Percentiles rank a stretch among this genome's conserved stretches.
phyloP scores from a whole-genome alignment of 2,329 filamentous ascomycete genomes.

The Ilyonectria robusta region DNA sequence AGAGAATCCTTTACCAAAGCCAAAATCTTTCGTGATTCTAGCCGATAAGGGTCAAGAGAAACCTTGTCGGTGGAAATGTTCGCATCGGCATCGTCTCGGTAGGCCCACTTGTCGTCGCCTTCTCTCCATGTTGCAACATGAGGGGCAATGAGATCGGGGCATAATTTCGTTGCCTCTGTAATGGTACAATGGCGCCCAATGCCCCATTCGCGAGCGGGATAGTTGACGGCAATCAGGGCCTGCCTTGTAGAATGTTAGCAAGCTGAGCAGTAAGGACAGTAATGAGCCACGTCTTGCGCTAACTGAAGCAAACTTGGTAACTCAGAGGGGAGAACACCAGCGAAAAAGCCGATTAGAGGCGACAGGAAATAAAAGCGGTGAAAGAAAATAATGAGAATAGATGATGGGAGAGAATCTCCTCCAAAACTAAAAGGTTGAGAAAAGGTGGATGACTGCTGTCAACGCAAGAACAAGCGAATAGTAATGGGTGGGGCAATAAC shows the following conservation, averaged over 20 bases:
- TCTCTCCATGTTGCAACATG: slow-evolving; percentile 97
- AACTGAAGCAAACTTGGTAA: neutral
- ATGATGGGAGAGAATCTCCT: neutral
- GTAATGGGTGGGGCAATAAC: neutral
- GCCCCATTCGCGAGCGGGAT: slow-evolving; percentile 86
- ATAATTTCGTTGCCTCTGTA: slow-evolving; percentile 87
- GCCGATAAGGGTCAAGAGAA: slow-evolving; percentile 90
- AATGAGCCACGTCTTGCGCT: neutral
- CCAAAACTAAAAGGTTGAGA: neutral
- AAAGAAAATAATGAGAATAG: neutral
- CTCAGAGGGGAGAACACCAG: neutral
- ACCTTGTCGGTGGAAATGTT: slow-evolving; percentile 93
- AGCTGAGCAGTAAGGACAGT: neutral
- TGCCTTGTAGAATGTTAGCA: slow-evolving; percentile 68
- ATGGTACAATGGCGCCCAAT: slow-evolving; percentile 85
- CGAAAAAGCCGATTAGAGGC: too few relatives aligned
- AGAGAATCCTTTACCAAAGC: slow-evolving; percentile 82
- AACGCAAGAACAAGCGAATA: neutral
- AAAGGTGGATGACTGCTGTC: neutral
- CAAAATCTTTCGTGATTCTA: slow-evolving; percentile 87
- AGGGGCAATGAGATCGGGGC: slow-evolving; percentile 86
- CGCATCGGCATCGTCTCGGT: slow-evolving; percentile 83
- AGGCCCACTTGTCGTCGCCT: slow-evolving; percentile 92
- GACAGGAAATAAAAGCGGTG: neutral
- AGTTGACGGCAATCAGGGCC: slow-evolving; percentile 96